These are phyloP conservation scores for Suillus americanus DNA, from an alignment of 768 basidiomycete species.

Conservation along the genomic window DNA sequence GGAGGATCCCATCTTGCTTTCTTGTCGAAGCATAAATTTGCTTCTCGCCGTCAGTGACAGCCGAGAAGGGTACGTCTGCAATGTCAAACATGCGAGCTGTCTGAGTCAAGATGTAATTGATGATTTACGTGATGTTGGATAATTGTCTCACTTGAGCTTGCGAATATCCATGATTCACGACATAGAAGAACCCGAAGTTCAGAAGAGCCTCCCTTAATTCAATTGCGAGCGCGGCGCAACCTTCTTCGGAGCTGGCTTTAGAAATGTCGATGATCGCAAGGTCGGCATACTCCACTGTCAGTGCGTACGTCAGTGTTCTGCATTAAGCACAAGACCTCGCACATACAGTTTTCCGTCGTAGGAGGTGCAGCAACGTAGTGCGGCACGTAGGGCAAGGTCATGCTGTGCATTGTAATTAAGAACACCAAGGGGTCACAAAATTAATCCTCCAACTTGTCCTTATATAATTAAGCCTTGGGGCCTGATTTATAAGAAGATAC, in stretches of 20 bases:
- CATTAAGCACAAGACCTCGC: neutral
- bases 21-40: conserved; percentile 36
- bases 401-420: conserved; percentile 26
- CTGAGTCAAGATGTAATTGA: conserved; percentile 23
- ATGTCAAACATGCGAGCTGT: conserved; percentile 49
- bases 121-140: neutral
- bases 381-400: conserved; percentile 32
- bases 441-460: neutral
- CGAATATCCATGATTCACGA: conserved; percentile 37
- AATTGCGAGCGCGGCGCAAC: conserved; percentile 35
- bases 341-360: conserved; percentile 37
- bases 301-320: conserved; percentile 13
- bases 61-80: conserved; percentile 44
- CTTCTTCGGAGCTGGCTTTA: conserved; percentile 36
- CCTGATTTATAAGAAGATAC: neutral
- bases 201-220: conserved; percentile 48
- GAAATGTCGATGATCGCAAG: conserved; percentile 54
- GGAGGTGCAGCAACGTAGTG: conserved; percentile 36
- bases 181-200: conserved; percentile 42
- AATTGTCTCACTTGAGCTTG: conserved; percentile 32
- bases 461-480: neutral
- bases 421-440: neutral
- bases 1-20: conserved; percentile 45
- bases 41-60: conserved; percentile 44
- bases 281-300: conserved; percentile 47